Base-by-base conservation (phyloP, 2,329 filamentous ascomycete species). In the Fusarium graminum region DNA sequence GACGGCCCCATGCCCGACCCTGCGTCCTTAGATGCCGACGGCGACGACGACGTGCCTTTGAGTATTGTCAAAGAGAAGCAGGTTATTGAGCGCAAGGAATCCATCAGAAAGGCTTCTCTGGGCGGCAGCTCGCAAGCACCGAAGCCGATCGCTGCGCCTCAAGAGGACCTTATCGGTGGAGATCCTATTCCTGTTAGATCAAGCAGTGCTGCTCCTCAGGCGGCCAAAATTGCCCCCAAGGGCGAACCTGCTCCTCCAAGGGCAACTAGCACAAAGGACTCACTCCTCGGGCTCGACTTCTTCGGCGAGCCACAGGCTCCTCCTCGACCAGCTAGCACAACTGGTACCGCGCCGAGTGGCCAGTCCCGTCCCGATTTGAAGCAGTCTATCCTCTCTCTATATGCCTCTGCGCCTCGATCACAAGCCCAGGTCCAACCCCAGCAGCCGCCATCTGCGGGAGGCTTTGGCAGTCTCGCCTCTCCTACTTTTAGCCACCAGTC, bases 301-400 rank as follows among this genome's bases (percentile, higher is more conserved):
- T 90, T 99, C 63, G 93, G 93, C 36, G 88, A 89, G 51, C 82
- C 90, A 39, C 82, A 90, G 34, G 84, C 91, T 11, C 88, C 92
- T n/a, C 88, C 89, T 52, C 87, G 93, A 52, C 92, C 94, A n/a
- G 88, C 92, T 7, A 97, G 92, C 79, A 93, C 92, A 19, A 86
- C 90, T 6, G 88, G 90, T 17, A 86, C 89, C 13, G 80, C 85
- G 7, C 76, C 84, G 4, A 82, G 82, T 17, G 85, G 85, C 13
- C 89, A 92, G 71, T 96, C 93, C 43, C 86, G 95, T 63, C 94
- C 94, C 4, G 95, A 99, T 75, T 82, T 99, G 61, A 99, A 99
- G 80, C 94, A 97, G 78, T 98, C 94, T 4, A 99, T 99, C 62
- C 81, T 99, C 46, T 99, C 95, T 9, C 85, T 99, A 16, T 99